Conservation (phyloP, 2,329 filamentous ascomycete genomes). For the Scedosporium aurantiacum region DNA sequence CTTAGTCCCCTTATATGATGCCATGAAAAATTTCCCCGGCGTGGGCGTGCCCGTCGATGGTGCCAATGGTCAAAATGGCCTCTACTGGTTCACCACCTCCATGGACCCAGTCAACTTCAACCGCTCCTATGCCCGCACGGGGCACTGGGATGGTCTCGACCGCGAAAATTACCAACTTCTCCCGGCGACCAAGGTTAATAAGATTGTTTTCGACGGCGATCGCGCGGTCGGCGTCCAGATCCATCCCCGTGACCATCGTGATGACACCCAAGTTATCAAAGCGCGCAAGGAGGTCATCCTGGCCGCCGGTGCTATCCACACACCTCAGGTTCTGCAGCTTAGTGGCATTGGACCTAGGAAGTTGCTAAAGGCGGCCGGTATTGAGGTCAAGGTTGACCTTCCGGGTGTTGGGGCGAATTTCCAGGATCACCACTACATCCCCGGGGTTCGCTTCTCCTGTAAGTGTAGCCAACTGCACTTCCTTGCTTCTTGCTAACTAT, state of each 20-base stretch:
- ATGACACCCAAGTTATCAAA: conserved; percentile 4
- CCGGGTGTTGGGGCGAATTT: conserved; percentile 52
- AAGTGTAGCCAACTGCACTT: background rate
- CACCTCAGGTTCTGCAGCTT: conserved; percentile 30
- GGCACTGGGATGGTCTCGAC: conserved; percentile 15
- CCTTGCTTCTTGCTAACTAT: conserved; percentile 6
- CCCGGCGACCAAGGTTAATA: conserved; percentile 13
- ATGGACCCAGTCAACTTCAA: conserved; percentile 13
- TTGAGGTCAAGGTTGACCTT: conserved; percentile 41
- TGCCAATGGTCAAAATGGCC: conserved; percentile 15
- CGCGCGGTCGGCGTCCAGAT: conserved; percentile 7
- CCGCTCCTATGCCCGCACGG: conserved; percentile 16
- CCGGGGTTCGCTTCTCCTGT: conserved; percentile 12
- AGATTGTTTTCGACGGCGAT: conserved; percentile 14
- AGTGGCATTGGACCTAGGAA: conserved; percentile 28
- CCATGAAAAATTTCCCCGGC: conserved; percentile 16
- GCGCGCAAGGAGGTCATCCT: conserved; percentile 28
- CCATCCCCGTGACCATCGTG: conserved; percentile 6
- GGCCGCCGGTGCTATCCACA: conserved; percentile 29
- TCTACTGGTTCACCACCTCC: conserved; percentile 17
- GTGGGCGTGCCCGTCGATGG: conserved; percentile 15
- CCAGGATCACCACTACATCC: conserved; percentile 32
- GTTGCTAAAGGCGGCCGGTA: conserved; percentile 27
- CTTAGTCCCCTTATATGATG: conserved; percentile 13
- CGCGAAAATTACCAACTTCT: conserved; percentile 17